Percentiles rank a stretch among this genome's conserved stretches.
phyloP scores from a whole-genome alignment of 2,329 filamentous ascomycete genomes.

The Lasiodiplodia sp. region DNA sequence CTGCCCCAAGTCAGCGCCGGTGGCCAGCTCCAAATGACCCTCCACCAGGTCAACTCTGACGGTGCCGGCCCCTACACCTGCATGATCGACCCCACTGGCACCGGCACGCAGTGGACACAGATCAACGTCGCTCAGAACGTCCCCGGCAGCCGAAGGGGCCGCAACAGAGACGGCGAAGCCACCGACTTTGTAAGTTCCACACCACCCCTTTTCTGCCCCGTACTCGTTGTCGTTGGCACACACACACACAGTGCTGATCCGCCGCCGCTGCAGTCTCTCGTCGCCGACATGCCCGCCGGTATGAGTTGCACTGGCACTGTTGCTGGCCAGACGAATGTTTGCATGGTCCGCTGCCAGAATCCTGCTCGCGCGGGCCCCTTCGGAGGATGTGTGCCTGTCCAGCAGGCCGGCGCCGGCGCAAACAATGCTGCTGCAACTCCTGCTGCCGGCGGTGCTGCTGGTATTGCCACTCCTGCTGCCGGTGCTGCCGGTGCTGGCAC shows the following conservation, averaged over 20 bases:
- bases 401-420: constrained; percentile 47
- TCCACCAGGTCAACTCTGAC: constrained; percentile 73
- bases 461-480: constrained; percentile 27
- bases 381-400: constrained; percentile 66
- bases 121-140: constrained; percentile 64
- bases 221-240: not conserved
- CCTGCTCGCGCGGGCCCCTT: constrained; percentile 67
- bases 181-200: constrained; percentile 34
- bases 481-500: constrained; percentile 24
- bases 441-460: constrained; percentile 12
- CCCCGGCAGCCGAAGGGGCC: constrained; percentile 59
- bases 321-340: constrained; percentile 65
- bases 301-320: constrained; percentile 67
- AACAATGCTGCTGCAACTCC: constrained; percentile 11
- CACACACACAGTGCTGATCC: not conserved
- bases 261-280: constrained; percentile 54
- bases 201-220: not conserved
- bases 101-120: constrained; percentile 60
- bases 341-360: constrained; percentile 70
- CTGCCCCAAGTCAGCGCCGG: constrained; percentile 67
- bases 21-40: constrained; percentile 66
- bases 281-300: constrained; percentile 62
- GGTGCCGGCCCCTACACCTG: constrained; percentile 71
- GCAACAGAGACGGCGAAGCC: constrained; percentile 28
- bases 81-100: constrained; percentile 69